Conservation (phyloP, 2,329 filamentous ascomycete species). For the Penicillium janthinellum region DNA sequence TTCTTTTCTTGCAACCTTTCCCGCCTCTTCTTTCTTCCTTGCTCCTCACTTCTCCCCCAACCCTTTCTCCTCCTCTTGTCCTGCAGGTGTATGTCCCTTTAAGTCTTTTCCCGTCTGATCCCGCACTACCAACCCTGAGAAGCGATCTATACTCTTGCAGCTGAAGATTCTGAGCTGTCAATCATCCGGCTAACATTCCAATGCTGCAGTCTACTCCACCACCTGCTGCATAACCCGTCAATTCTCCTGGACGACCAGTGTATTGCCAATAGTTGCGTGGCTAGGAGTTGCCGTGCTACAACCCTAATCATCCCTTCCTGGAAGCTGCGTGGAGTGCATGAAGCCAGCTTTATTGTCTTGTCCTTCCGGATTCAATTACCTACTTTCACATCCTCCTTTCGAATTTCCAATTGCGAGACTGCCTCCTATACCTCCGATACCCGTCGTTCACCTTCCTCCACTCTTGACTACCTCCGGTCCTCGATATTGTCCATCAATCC, state of each 20-base stretch:
- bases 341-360: slow-evolving; percentile 11
- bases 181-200: slow-evolving; percentile 32
- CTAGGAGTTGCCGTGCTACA: slow-evolving; percentile 15
- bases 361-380: slow-evolving; percentile 17
- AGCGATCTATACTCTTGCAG: slow-evolving; percentile 12
- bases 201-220: slow-evolving; percentile 27
- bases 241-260: slow-evolving; percentile 39
- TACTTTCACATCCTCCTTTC: slow-evolving; percentile 10
- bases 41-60: slow-evolving; percentile 18
- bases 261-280: slow-evolving; percentile 21
- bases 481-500: neutral
- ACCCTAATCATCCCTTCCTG: slow-evolving; percentile 8
- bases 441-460: neutral
- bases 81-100: slow-evolving; percentile 18
- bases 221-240: slow-evolving; percentile 31
- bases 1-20: slow-evolving; percentile 25
- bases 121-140: slow-evolving; percentile 13
- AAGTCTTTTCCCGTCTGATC: slow-evolving; percentile 16
- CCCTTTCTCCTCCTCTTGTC: slow-evolving; percentile 18
- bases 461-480: neutral
- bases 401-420: neutral
- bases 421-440: slow-evolving; percentile 7
- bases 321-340: slow-evolving; percentile 12
- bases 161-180: slow-evolving; percentile 10
- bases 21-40: slow-evolving; percentile 16